A percentile compares a stretch with the other conserved stretches of the same genome.
Evolutionary conservation across 169 alveolate species (phyloP).

Genomic region (Eimeria mitis): DNA sequence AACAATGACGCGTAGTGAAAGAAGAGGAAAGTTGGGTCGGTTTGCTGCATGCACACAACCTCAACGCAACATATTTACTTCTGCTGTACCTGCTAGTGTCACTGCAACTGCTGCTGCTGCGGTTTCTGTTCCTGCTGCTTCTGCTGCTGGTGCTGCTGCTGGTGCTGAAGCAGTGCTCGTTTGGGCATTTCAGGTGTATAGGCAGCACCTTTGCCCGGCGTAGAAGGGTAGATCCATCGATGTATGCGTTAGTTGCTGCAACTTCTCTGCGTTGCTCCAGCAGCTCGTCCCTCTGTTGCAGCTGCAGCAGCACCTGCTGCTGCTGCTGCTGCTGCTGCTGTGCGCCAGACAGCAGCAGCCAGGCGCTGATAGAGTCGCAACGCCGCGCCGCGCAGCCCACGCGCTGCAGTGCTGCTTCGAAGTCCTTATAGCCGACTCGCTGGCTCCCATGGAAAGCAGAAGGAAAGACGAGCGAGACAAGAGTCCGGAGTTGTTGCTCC

Average conservation of each 20-base stretch:
- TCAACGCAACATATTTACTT: background rate
- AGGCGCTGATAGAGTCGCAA: conserved; percentile 57
- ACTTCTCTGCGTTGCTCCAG: conserved; percentile 26
- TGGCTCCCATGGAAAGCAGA: conserved; percentile 18
- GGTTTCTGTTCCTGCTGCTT: too few relatives aligned
- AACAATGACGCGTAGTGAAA: conserved; percentile 43
- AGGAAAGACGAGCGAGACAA: conserved; percentile 62
- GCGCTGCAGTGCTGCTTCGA: conserved; percentile 36
- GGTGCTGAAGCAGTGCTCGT: background rate
- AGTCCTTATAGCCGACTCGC: conserved; percentile 34
- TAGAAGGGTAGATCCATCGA: conserved; percentile 28
- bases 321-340: conserved; percentile 66
- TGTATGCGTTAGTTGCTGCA: conserved; percentile 24
- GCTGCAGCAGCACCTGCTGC: too few relatives aligned
- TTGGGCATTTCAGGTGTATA: background rate
- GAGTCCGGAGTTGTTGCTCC: conserved; percentile 58
- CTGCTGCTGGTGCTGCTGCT: conserved; percentile 24
- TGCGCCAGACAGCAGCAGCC: conserved; percentile 67
- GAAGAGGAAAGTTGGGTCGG: conserved; percentile 76
- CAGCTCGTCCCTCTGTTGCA: background rate
- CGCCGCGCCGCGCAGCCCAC: conserved; percentile 69
- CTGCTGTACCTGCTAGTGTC: background rate
- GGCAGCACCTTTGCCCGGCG: conserved; percentile 35
- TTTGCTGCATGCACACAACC: conserved; percentile 71
- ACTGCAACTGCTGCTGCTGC: background rate